These are phyloP conservation scores for Boletus rufocinnamomeus DNA, from an alignment of 768 basidiomycete species.

Conservation along the genomic window DNA sequence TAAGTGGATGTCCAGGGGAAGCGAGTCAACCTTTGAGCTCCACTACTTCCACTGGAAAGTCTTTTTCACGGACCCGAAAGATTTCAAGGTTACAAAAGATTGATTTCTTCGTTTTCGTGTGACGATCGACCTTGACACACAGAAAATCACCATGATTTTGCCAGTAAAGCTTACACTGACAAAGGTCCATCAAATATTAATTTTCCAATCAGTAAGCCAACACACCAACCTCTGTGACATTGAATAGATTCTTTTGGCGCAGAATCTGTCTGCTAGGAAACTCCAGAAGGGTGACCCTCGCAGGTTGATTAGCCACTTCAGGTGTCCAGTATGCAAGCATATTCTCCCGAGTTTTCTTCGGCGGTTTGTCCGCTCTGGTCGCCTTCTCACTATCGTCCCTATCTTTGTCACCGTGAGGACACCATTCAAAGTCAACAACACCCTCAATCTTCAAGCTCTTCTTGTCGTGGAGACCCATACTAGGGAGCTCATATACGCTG, in stretches of 20 bases:
- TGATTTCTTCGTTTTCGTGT: constrained; percentile 98
- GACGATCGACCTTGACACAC: constrained; percentile 98
- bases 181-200: constrained; percentile 7
- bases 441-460: constrained; percentile 98
- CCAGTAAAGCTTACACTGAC: constrained; percentile 95
- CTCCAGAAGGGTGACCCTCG: constrained; percentile 88
- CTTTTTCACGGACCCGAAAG: constrained; percentile 96
- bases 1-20: neutral
- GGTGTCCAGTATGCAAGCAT: constrained; percentile 98
- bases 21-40: constrained; percentile 81
- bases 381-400: constrained; percentile 61
- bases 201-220: constrained; percentile 6
- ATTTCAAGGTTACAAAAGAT: constrained; percentile 98
- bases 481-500: constrained; percentile 93
- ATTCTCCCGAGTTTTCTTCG: constrained; percentile 79
- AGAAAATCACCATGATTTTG: constrained; percentile 98
- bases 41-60: constrained; percentile 95
- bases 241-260: constrained; percentile 96
- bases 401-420: constrained; percentile 89
- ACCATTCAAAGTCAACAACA: constrained; percentile 98
- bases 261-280: constrained; percentile 84
- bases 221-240: constrained; percentile 85
- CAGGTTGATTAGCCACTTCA: constrained; percentile 94
- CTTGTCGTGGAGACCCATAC: constrained; percentile 92
- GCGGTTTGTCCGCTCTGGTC: constrained; percentile 43